These are phyloP conservation scores for Kodamaea sagamina DNA, from an alignment of 805 yeast species.

Conservation along the genomic window DNA sequence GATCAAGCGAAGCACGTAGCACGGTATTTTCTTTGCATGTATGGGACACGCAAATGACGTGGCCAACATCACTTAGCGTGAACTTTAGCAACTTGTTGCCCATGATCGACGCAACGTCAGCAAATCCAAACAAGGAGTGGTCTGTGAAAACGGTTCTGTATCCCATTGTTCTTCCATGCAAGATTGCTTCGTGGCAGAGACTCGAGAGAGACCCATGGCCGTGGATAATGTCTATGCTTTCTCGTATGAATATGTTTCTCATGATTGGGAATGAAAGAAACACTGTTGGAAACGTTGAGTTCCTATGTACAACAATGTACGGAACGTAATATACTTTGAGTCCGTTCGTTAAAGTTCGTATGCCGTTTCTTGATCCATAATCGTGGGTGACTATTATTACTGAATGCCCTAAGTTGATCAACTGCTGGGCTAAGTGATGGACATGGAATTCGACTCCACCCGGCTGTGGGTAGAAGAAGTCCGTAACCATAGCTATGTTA, in stretches of 20 bases:
- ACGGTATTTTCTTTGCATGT: conserved; percentile 97
- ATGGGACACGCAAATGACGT: conserved; percentile 94
- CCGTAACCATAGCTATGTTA: conserved; percentile 77
- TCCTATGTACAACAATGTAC: conserved; percentile 73
- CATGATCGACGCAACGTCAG: conserved; percentile 76
- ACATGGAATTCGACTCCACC: conserved; percentile 98
- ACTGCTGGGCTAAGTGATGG: conserved; percentile 82
- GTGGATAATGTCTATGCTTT: conserved; percentile 83
- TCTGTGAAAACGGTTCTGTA: conserved; percentile 90
- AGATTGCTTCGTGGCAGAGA: conserved; percentile 83
- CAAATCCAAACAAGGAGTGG: conserved; percentile 93
- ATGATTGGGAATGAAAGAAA: conserved; percentile 85
- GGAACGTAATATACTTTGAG: conserved; percentile 92
- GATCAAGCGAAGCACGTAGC: conserved; percentile 79
- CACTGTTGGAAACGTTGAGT: conserved; percentile 85
- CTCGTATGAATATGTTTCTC: conserved; percentile 83
- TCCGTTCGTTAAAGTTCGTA: conserved; percentile 84
- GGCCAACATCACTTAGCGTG: conserved; percentile 82
- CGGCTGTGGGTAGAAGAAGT: conserved; percentile 96
- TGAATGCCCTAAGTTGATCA: conserved; percentile 78
- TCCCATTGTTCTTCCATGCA: conserved; percentile 95
- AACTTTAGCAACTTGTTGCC: conserved; percentile 87
- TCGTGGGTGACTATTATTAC: conserved; percentile 89
- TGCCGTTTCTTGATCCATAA: conserved; percentile 79
- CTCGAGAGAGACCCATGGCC: conserved; percentile 92